Evolutionary conservation across 2,329 filamentous ascomycete species (phyloP), one percentile per base, ranked within the genome.

Genomic region (Monosporascus ibericus): DNA sequence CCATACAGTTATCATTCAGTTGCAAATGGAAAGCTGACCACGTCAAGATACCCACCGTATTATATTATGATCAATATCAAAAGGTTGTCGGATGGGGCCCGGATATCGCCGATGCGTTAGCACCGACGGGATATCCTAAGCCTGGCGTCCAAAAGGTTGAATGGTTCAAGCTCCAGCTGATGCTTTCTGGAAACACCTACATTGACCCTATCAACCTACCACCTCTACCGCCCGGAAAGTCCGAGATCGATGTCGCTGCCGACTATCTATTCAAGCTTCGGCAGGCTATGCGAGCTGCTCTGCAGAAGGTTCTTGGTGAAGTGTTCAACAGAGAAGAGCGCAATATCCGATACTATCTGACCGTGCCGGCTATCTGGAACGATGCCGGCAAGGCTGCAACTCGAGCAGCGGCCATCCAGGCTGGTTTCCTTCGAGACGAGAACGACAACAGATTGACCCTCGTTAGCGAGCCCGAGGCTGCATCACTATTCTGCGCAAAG

Each of bases 1-100:
- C 38, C 30, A 6, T 34, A 34, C 22, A 8, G 22, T 14, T 34
- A 34, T 22, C 14, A 15, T 46, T 6, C 52, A 48, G 36, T 17
- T 25, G 9, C 40, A 39, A 24, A 49, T 60, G 67, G 52, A 68
- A 50, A 18, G 27, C 48, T 51, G 47, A 55, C 49, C 18, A n/a
- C 1, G 37, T 24, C 22, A 65, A 95, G 94, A 97, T 99, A 63
- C 94, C 94, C 17, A 97, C 94, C 15, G 94, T 99, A n/a, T 82
- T 99, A 55, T 99, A 99, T 77, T 99, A 99, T 69, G 94, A 99
- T 69, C 92, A 97, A 73, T 96, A 96, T 72, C 94, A 99, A 68
- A 96, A 97, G 72, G 94, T 99, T 48, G 94, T 97, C n/a, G 94
- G 94, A 63, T 99, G 94, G 94, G 94, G 94, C 57, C 92, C 92